Evolutionary conservation across 768 basidiomycete genomes (phyloP).

Genomic region (Polyporus arcularius): DNA sequence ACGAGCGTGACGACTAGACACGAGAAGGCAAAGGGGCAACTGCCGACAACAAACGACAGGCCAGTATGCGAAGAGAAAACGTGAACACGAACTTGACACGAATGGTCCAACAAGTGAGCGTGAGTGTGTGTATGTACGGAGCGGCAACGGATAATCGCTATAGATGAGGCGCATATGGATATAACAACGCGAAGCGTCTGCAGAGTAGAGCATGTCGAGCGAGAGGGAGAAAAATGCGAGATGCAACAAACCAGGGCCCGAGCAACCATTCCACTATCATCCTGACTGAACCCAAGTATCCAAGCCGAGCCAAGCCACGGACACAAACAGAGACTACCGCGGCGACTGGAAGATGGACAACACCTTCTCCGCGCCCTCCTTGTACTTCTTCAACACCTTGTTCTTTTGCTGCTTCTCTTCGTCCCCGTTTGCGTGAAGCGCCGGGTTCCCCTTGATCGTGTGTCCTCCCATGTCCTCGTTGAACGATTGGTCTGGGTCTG

Average conservation of each 20-base stretch:
- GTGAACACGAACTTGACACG: background rate
- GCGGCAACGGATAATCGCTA: conserved; percentile 22
- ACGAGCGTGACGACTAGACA: background rate
- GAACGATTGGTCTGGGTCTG: conserved; percentile 69
- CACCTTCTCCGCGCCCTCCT: conserved; percentile 85
- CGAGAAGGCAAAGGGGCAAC: too few species aligned
- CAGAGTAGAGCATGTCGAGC: conserved; percentile 16
- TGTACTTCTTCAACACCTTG: conserved; percentile 84
- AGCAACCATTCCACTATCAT: background rate
- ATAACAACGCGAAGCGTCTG: conserved; percentile 17
- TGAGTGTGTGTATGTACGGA: conserved; percentile 16
- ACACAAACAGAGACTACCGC: conserved; percentile 32
- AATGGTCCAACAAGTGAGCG: conserved; percentile 13
- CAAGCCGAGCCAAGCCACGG: background rate
- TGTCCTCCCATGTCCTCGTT: conserved; percentile 46
- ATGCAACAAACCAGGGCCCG: background rate
- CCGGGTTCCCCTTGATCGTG: conserved; percentile 32
- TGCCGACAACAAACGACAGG: background rate
- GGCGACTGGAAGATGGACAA: conserved; percentile 80
- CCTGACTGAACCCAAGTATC: background rate
- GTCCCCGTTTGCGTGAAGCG: conserved; percentile 32
- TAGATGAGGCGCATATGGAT: conserved; percentile 29
- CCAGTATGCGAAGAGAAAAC: background rate
- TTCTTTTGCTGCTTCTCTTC: conserved; percentile 60
- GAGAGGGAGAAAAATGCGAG: background rate